phyloP scores from a whole-genome alignment of 345 rosid species.

The Lepidium africanum region DNA sequence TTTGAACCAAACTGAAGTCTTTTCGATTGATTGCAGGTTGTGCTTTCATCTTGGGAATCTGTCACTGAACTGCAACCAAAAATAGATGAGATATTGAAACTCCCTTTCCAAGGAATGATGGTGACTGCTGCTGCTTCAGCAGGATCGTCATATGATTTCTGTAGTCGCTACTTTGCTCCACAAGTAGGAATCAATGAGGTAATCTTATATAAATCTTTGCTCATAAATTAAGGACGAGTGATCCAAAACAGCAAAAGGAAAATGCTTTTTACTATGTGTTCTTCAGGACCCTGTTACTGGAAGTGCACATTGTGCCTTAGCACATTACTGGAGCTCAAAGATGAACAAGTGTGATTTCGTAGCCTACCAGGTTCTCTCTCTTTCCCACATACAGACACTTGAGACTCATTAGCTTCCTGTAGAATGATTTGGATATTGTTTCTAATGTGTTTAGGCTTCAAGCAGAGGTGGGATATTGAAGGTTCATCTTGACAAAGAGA shows the following conservation, averaged over 20 bases:
- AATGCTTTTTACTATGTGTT: background rate
- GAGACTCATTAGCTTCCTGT: background rate
- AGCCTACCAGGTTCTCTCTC: conserved; percentile 38
- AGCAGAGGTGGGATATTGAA: too few species aligned
- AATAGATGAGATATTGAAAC: conserved; percentile 42
- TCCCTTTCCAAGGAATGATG: conserved; percentile 50
- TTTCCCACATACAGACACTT: background rate
- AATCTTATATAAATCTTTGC: background rate
- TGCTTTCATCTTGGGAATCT: conserved; percentile 56
- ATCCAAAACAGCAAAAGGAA: background rate
- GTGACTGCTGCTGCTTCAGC: conserved; percentile 50
- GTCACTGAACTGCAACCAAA: conserved; percentile 49
- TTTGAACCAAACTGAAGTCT: background rate
- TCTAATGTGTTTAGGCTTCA: too few species aligned
- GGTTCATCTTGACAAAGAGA: too few species aligned
- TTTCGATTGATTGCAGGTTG: conserved; percentile 15
- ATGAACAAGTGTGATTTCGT: conserved; percentile 49
- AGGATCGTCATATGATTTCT: conserved; percentile 28
- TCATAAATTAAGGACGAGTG: background rate
- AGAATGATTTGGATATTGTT: background rate
- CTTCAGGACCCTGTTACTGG: conserved; percentile 76
- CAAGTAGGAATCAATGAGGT: conserved; percentile 20
- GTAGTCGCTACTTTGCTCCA: conserved; percentile 36
- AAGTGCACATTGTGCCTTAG: conserved; percentile 74
- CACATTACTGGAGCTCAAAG: conserved; percentile 59